A percentile compares a stretch with the other conserved stretches of the same genome.
Evolutionary conservation across 192 early-diverging fungal species (phyloP).

Genomic region (Backusella mclennaniae): DNA sequence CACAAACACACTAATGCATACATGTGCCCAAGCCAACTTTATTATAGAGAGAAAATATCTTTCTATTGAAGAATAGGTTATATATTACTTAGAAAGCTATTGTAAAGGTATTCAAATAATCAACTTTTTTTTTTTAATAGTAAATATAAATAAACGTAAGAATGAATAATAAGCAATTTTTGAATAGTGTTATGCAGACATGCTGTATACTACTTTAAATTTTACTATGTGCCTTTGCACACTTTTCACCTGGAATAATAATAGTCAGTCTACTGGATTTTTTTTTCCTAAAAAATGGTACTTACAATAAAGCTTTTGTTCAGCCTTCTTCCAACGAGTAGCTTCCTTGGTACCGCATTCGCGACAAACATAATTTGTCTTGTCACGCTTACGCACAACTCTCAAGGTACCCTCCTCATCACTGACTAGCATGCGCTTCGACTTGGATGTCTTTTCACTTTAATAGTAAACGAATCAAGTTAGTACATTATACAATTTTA

Average conservation of each 20-base stretch:
- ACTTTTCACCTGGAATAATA: background rate
- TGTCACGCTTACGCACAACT: constrained; percentile 6
- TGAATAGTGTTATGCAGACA: background rate
- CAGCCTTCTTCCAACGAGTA: background rate
- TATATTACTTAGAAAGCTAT: too few relatives aligned
- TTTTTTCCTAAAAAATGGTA: background rate
- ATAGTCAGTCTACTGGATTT: background rate
- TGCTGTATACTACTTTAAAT: background rate
- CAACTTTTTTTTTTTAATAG: background rate
- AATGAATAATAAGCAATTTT: background rate
- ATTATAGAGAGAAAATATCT: too few relatives aligned
- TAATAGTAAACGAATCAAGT: background rate
- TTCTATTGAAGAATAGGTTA: too few relatives aligned
- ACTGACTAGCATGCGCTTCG: constrained; percentile 6
- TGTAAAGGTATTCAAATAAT: too few relatives aligned
- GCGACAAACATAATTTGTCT: background rate
- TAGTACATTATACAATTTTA: background rate
- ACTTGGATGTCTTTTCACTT: background rate
- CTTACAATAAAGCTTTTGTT: background rate
- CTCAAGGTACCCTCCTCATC: background rate
- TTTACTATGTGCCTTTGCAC: background rate
- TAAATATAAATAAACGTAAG: background rate
- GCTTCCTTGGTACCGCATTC: background rate
- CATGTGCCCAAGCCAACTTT: too few relatives aligned
- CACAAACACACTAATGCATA: too few relatives aligned